Evolutionary conservation across 345 rosid species (phyloP).

Genomic region (Brassica rapa): DNA sequence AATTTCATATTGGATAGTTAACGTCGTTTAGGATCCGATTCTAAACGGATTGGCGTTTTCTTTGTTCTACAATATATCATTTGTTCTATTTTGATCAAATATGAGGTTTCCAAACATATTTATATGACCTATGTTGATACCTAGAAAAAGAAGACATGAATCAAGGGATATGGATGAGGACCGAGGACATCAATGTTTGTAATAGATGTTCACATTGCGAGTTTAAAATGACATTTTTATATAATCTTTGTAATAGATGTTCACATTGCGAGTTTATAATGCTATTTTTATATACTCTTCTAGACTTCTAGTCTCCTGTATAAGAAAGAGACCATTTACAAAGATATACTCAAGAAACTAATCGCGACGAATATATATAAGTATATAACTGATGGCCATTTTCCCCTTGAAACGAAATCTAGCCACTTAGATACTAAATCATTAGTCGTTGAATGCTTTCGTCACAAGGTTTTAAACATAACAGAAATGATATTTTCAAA

Average conservation of each 20-base stretch:
- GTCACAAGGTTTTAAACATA: background rate
- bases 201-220: background rate
- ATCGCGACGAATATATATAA: background rate
- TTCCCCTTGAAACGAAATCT: background rate
- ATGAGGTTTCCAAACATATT: background rate
- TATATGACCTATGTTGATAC: background rate
- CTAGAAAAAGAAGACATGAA: background rate
- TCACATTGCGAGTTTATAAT: background rate
- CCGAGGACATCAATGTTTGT: background rate
- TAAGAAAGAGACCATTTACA: background rate
- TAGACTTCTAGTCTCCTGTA: background rate
- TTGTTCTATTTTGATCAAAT: background rate
- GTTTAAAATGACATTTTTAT: background rate
- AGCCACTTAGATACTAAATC: background rate
- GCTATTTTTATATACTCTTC: background rate
- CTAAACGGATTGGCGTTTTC: background rate
- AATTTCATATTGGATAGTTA: background rate
- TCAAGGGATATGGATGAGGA: background rate
- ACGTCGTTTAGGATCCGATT: background rate
- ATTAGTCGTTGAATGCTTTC: conserved; percentile 7
- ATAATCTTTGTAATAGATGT: background rate
- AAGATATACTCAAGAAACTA: background rate
- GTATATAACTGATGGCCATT: background rate
- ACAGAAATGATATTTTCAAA: background rate
- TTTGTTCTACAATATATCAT: background rate